These are phyloP conservation scores for Sphagnum contortum DNA, from an alignment of 225 moss, liverwort and hornwort species.

Conservation along the genomic window DNA sequence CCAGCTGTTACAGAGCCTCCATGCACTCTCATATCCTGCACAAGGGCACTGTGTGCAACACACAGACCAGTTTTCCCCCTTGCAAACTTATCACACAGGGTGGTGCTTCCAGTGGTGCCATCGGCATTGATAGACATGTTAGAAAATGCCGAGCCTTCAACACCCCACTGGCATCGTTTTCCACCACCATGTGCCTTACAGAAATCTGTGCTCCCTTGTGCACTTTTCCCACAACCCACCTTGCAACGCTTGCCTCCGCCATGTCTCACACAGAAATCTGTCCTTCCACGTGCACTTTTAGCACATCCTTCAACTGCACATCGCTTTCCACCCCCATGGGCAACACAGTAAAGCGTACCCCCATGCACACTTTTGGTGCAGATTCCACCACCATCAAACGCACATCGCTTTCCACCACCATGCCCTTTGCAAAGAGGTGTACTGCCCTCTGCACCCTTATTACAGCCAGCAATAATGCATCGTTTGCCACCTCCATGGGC, in stretches of 20 bases:
- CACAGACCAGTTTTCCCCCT: slow-evolving; percentile 96
- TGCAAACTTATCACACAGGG: slow-evolving; percentile 89
- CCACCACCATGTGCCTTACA: slow-evolving; percentile 99
- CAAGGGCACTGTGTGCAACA: slow-evolving; percentile 88
- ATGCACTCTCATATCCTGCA: slow-evolving; percentile 80
- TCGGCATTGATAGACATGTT: slow-evolving; percentile 52
- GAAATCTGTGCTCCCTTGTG: slow-evolving; percentile 97
- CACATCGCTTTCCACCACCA: slow-evolving; percentile 95
- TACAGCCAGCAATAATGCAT: slow-evolving; percentile 95
- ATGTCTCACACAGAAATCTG: slow-evolving; percentile 91
- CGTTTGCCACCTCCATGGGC: slow-evolving; percentile 98
- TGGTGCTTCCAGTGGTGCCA: slow-evolving; percentile 23
- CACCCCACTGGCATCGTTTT: slow-evolving; percentile 96
- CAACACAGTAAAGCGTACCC: slow-evolving; percentile 94
- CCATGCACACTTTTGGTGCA: slow-evolving; percentile 98
- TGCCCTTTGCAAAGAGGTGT: slow-evolving; percentile 98
- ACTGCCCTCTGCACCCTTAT: slow-evolving; percentile 96
- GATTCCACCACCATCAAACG: slow-evolving; percentile 91
- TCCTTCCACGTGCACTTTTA: slow-evolving; percentile 86
- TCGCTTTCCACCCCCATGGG: slow-evolving; percentile 94
- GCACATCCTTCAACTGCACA: slow-evolving; percentile 89
- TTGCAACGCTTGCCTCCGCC: slow-evolving; percentile 97
- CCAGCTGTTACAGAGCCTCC: slow-evolving; percentile 62
- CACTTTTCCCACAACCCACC: slow-evolving; percentile 85
- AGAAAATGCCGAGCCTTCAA: slow-evolving; percentile 57